Base-by-base conservation (phyloP, 371 early-diverging fungal genomes). In the Lichtheimia hyalospora region DNA sequence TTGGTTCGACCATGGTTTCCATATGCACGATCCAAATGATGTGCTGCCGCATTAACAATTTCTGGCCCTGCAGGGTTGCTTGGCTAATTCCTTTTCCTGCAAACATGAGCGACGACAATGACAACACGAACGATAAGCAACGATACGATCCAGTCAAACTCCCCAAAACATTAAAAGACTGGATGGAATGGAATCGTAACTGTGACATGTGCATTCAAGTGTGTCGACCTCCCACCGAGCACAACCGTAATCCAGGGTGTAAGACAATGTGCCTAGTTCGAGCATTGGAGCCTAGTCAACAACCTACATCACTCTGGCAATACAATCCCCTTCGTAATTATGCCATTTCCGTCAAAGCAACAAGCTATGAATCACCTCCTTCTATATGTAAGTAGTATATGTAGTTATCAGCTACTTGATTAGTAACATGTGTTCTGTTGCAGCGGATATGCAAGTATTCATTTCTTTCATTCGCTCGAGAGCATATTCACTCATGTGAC, bases 311-410 rank as follows among this genome's bases (percentile, higher is more conserved):
- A 8, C 5, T 16, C n/a, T 44, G 57, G 57, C 34, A 27, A 18
- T 56, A 39, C 34, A 56, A 56, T 56, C 57, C 57, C 13, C 24
- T 56, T 25, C 57, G 57, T 15, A 56, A 56, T 10, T 56, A 56
- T 28, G 43, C 57, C 16, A 48, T 56, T 16, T 12, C 46, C 2
- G 44, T 56, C 3, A 46, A 54, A 16, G 20, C n/a, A 16, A 34
- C 34, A 4, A 34, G 34, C 34, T 34, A 34, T 34, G 34, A 34
- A 34, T 34, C 34, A 10, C 34, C 34, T 34, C 34, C 34, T 34
- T 34, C 34, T 8, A 27, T 15, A 25, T 27, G 51, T 51, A 25
- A 18, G 23, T 18, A n/a, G 13, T 20, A 8, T 0, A 15, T 20
- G 3, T 10, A n/a, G n/a, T n/a, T n/a, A 12, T 18, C 12, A 4